These are phyloP conservation scores for Moniliella sp. DNA, from an alignment of 1,284 basidiomycete genomes.

Conservation along the genomic window DNA sequence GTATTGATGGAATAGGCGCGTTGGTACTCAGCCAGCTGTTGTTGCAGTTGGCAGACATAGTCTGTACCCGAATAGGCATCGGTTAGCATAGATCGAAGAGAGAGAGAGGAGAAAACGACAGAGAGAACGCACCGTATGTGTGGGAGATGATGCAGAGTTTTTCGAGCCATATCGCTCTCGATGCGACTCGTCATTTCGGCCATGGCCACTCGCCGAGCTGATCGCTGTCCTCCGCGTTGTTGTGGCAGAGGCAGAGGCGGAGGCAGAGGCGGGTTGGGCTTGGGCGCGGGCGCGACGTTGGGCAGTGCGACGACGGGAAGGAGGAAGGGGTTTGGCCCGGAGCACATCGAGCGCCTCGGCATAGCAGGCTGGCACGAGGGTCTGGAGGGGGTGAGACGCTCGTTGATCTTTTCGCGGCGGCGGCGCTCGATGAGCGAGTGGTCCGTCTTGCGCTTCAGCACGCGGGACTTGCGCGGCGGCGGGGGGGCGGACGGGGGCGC, in stretches of 20 bases:
- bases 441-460: conserved; percentile 18
- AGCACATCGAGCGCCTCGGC: conserved; percentile 14
- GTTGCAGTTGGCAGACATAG: neutral
- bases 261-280: no score
- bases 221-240: no score
- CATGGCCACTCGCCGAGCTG: no score
- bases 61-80: neutral
- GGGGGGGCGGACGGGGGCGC: neutral
- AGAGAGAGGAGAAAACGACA: no score
- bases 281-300: no score
- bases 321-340: neutral
- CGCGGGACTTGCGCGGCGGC: neutral
- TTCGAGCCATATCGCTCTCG: neutral
- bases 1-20: neutral
- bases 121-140: neutral
- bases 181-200: no score
- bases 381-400: conserved; percentile 24
- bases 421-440: conserved; percentile 30
- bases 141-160: neutral
- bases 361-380: conserved; percentile 23
- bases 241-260: no score
- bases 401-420: conserved; percentile 31
- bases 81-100: neutral
- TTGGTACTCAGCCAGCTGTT: neutral
- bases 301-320: no score